Evolutionary conservation across 306 rosid genomes (phyloP).

Genomic region (Parietaria judaica): DNA sequence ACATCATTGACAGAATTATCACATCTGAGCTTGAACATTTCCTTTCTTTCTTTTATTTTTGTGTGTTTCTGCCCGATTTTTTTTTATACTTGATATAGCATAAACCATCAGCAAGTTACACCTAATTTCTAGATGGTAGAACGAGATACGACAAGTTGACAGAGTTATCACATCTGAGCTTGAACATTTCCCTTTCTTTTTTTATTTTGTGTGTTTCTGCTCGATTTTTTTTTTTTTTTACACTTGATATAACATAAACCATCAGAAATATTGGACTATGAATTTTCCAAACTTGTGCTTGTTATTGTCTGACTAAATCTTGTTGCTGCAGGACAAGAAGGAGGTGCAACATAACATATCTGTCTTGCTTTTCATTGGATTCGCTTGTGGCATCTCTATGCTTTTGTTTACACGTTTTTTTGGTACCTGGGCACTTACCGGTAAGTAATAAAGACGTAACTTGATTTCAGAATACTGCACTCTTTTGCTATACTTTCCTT

Average conservation of each 20-base stretch:
- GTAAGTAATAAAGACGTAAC: constrained; percentile 37
- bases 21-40: too few species aligned
- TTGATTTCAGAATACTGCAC: constrained; percentile 2
- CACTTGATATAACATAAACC: neutral
- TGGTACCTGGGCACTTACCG: constrained; percentile 62
- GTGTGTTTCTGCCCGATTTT: neutral
- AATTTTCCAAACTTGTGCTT: too few species aligned
- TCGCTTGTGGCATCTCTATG: constrained; percentile 72
- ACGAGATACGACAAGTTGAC: too few species aligned
- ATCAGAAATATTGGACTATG: too few species aligned
- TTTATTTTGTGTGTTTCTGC: too few species aligned
- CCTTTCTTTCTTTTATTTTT: neutral
- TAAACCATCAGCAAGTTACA: neutral
- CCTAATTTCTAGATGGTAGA: neutral
- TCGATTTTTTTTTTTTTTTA: too few species aligned
- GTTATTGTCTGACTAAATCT: neutral
- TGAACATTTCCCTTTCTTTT: neutral
- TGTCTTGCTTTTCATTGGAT: constrained; percentile 68
- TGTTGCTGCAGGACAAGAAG: constrained; percentile 55
- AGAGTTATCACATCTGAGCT: too few species aligned
- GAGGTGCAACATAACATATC: constrained; percentile 77
- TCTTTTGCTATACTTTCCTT: neutral
- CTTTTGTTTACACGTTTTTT: constrained; percentile 61
- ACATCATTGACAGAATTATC: too few species aligned
- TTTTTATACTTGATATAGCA: too few species aligned